These are phyloP conservation scores for Geoglossum glabrum DNA, from an alignment of 495 filamentous ascomycete genomes.

Conservation along the genomic window DNA sequence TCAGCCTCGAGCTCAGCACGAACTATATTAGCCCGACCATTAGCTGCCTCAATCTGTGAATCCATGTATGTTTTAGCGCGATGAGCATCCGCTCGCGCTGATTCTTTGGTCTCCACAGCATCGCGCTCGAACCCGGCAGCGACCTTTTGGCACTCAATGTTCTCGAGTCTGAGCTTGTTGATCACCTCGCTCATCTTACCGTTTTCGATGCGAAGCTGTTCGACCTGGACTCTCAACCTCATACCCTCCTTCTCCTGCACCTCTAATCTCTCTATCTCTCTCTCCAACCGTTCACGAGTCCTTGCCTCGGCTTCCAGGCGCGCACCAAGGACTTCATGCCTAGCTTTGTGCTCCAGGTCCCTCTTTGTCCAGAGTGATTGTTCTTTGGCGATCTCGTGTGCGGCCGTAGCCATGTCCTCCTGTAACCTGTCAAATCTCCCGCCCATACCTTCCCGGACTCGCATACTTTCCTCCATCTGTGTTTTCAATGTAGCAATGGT, in stretches of 20 bases:
- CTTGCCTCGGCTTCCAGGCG: conserved; percentile 56
- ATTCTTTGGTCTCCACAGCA: conserved; percentile 60
- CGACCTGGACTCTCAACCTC: conserved; percentile 29
- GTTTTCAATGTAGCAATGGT: conserved; percentile 45
- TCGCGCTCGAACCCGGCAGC: conserved; percentile 61
- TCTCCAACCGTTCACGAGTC: conserved; percentile 58
- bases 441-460: conserved; percentile 55
- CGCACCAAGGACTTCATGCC: conserved; percentile 60
- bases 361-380: conserved; percentile 52
- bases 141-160: conserved; percentile 36
- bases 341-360: conserved; percentile 51
- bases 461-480: conserved; percentile 71
- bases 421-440: conserved; percentile 65
- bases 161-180: conserved; percentile 44
- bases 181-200: conserved; percentile 42
- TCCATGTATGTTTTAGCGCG: conserved; percentile 60
- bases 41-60: conserved; percentile 58
- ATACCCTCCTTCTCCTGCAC: conserved; percentile 49
- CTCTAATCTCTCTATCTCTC: conserved; percentile 58
- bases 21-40: conserved; percentile 61
- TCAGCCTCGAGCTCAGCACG: conserved; percentile 59
- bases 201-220: conserved; percentile 34
- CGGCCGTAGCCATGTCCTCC: conserved; percentile 61
- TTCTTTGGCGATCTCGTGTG: conserved; percentile 56
- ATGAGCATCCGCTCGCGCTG: conserved; percentile 53